These are phyloP conservation scores for Capsicum rhomboideum DNA, from an alignment of 257 asterid species.

Conservation along the genomic window DNA sequence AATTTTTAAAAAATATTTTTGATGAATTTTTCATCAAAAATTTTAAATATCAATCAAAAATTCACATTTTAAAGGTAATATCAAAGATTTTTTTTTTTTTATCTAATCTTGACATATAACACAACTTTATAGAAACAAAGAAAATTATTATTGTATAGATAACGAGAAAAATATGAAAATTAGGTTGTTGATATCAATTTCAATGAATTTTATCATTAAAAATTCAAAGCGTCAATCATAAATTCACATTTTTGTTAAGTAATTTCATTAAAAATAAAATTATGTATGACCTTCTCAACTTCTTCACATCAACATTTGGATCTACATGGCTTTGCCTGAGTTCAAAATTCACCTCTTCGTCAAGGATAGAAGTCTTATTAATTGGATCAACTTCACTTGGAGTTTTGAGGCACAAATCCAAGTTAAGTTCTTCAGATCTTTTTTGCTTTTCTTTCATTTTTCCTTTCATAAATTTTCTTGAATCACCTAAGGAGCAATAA, in stretches of 20 bases:
- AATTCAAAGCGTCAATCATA: neutral
- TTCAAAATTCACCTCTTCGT: conserved; percentile 2
- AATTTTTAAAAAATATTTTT: too few species aligned
- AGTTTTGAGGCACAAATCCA: neutral
- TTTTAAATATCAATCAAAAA: neutral
- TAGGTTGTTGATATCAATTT: too few species aligned
- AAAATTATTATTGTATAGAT: too few species aligned
- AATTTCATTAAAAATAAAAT: too few species aligned
- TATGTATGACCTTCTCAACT: conserved; percentile 36
- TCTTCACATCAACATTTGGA: neutral
- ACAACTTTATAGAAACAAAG: neutral
- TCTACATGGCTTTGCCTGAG: conserved; percentile 10
- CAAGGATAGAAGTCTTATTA: neutral
- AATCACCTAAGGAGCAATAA: neutral
- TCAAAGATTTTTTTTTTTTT: too few species aligned
- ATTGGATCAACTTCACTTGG: too few species aligned
- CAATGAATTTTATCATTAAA: neutral
- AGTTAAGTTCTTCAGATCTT: neutral
- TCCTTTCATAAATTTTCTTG: neutral
- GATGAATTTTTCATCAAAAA: neutral
- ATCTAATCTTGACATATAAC: neutral
- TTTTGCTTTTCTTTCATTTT: neutral
- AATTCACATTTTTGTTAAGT: neutral
- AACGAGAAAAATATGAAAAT: too few species aligned
- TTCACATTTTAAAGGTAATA: too few species aligned